Base-by-base conservation (phyloP, 1,284 basidiomycete species). In the Naganishia sp. region DNA sequence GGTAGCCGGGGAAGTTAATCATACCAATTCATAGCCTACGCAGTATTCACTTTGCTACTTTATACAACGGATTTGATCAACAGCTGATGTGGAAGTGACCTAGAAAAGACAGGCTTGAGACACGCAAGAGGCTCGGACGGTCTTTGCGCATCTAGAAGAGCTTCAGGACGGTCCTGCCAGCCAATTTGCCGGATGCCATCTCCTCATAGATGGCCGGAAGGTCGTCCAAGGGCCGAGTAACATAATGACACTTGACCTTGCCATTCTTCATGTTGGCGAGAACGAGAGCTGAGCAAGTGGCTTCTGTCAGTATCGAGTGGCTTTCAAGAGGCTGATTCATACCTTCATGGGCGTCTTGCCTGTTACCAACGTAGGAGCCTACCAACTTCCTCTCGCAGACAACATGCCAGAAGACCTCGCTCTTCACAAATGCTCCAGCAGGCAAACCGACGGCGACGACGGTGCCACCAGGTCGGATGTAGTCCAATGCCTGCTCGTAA, bases 391-490 rank as follows among this genome's bases (percentile, higher is more conserved):
- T 86, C 72, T 84, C 82, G 78, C 87, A 86, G 77, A 85, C 83
- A 28, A 90, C 88, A 2, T 86, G 88, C 80, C 84, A 89, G 82
- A 91, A 92, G 71, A 92, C 88, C 45, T 86, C 84, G 0, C 86
- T 85, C 32, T 85, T 81, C 35, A 90, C 81, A 28, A 77, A 82
- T 0, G 85, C 84, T 35, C 84, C 78, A 3, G 83, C 85, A 7
- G 89, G 90, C 6, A 91, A 79, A 54, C 90, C 89, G 45, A 91
- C 88, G 43, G 84, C 87, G 82, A 92, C 89, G 63, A 92, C 81
- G 2, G 83, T 83, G 15, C 88, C 86, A 45, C 85, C 82, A 5
- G 82, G 78, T 45, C 87, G 82, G 66, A 90, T 77, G 76, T 90
- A 90, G 56, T 86, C 84, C 39, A 90, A 79, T 9, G 89, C 90